phyloP scores from a whole-genome alignment of 2,329 filamentous ascomycete species.

The Alternaria incomplexa region DNA sequence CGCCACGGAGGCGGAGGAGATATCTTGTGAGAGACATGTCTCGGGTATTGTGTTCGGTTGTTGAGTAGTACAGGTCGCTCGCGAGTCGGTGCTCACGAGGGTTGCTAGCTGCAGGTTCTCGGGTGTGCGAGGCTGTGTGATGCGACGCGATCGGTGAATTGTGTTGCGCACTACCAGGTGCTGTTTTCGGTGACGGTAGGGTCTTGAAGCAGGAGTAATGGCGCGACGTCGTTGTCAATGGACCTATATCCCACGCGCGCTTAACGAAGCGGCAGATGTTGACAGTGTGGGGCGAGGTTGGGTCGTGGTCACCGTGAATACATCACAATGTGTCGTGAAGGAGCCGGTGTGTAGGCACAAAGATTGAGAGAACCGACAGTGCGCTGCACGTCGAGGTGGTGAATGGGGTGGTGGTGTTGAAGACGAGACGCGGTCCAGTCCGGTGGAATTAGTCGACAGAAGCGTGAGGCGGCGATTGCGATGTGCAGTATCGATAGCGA shows the following conservation, averaged over 20 bases:
- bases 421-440: slow-evolving; percentile 8
- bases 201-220: slow-evolving; percentile 14
- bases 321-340: slow-evolving; percentile 32
- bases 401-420: slow-evolving; percentile 6
- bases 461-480: slow-evolving; percentile 5
- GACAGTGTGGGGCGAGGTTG: slow-evolving; percentile 29
- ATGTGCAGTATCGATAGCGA: slow-evolving; percentile 1
- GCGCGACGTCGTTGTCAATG: slow-evolving; percentile 5
- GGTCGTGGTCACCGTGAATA: slow-evolving; percentile 33
- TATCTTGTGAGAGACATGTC: slow-evolving; percentile 32
- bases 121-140: slow-evolving; percentile 2
- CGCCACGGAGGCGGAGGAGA: slow-evolving; percentile 30
- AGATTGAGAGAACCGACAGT: slow-evolving; percentile 15
- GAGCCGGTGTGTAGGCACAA: slow-evolving; percentile 12
- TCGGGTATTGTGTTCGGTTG: slow-evolving; percentile 6
- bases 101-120: slow-evolving; percentile 1
- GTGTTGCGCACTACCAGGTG: slow-evolving; percentile 24
- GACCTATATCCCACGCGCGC: slow-evolving; percentile 27
- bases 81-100: slow-evolving; percentile 9
- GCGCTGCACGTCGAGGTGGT: slow-evolving; percentile 28
- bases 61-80: slow-evolving; percentile 7
- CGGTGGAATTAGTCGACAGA: slow-evolving; percentile 5
- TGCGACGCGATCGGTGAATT: slow-evolving; percentile 11
- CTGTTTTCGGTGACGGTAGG: slow-evolving; percentile 10
- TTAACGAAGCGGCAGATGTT: slow-evolving; percentile 20